Base-by-base conservation (phyloP, 2,329 filamentous ascomycete genomes). In the Beauveria bassiana region DNA sequence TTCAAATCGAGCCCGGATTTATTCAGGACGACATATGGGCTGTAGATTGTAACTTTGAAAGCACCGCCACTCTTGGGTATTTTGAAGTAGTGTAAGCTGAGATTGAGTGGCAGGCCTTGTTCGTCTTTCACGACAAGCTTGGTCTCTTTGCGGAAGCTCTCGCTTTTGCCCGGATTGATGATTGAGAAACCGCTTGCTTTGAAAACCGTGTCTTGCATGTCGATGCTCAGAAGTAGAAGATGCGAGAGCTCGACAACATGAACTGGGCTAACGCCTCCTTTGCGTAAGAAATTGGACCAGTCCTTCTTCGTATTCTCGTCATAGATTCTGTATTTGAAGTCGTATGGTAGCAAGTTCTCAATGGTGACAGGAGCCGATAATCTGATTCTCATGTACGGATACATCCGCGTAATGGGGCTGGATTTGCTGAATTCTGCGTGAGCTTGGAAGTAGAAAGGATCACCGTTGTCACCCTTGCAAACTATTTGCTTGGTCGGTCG, bases 241-340 rank as follows among this genome's bases (percentile, higher is more conserved):
- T 98, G 96, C 0, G 93, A 97, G 22, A 99, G 80, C 74, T 99
- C 93, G 20, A 98, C 93, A 10, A 98, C 93, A 71, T 99, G 95
- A 0, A 99, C 93, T 0, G 96, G 96, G 72, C 95, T 99, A 61
- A 98, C 88, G 16, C 96, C 96, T 28, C 96, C 95, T 74, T 97
- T 98, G 62, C 95, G 86, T 52, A 99, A 78, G 77, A 99, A 99
- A 73, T 99, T 99, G 5, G 91, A 96, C 95, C 95, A 99, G 72
- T 99, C 95, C 72, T 96, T 96, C 79, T 93, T 96, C 0, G 93
- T 97, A 73, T 96, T 96, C 78, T 96, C 97, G 78, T 99, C 95
- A 70, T 98, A 99, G 61, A 99, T 98, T 61, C 93, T 87, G 73
- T 99, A 99, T 75, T 99, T 98, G 85, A 99, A 99, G 74, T 99